Conservation (phyloP, 371 early-diverging fungal species). For the Mucor ambiguus region DNA sequence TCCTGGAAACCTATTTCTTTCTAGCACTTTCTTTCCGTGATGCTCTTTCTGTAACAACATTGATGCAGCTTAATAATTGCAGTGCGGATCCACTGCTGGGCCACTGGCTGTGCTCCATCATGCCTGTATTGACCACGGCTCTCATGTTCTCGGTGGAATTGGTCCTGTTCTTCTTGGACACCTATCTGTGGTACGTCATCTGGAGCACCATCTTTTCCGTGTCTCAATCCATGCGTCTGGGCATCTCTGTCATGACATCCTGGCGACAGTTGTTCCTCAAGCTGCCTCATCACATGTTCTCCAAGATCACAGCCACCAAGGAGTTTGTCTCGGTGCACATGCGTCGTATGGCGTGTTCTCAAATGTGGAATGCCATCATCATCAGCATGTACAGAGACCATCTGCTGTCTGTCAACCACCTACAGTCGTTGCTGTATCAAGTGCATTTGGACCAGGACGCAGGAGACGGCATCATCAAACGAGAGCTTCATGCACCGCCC, state of each 20-base stretch:
- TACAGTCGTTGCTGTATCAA: conserved; percentile 78
- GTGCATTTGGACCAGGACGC: conserved; percentile 50
- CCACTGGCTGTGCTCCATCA: conserved; percentile 57
- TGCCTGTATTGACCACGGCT: conserved; percentile 68
- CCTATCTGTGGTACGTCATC: conserved; percentile 91
- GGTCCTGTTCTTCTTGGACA: conserved; percentile 85
- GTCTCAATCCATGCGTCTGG: conserved; percentile 75
- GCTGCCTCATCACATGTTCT: conserved; percentile 77
- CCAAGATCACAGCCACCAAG: conserved; percentile 71
- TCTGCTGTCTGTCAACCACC: conserved; percentile 73
- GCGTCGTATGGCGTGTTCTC: conserved; percentile 79
- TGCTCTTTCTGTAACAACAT: conserved; percentile 65
- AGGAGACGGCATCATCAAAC: conserved; percentile 18
- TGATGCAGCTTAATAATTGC: conserved; percentile 58
- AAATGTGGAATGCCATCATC: conserved; percentile 89
- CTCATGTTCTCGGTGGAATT: conserved; percentile 78
- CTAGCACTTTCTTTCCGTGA: conserved; percentile 80
- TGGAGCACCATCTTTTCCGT: conserved; percentile 85
- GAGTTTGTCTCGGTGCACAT: conserved; percentile 69
- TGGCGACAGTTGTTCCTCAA: conserved; percentile 83
- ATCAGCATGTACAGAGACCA: conserved; percentile 90
- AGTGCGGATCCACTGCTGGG: conserved; percentile 50
- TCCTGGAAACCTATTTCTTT: conserved; percentile 84
- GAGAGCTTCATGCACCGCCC: conserved; percentile 74
- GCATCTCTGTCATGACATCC: conserved; percentile 84